These are phyloP conservation scores for Elsinoe fawcettii DNA, from an alignment of 2,329 filamentous ascomycete species.

Conservation along the genomic window DNA sequence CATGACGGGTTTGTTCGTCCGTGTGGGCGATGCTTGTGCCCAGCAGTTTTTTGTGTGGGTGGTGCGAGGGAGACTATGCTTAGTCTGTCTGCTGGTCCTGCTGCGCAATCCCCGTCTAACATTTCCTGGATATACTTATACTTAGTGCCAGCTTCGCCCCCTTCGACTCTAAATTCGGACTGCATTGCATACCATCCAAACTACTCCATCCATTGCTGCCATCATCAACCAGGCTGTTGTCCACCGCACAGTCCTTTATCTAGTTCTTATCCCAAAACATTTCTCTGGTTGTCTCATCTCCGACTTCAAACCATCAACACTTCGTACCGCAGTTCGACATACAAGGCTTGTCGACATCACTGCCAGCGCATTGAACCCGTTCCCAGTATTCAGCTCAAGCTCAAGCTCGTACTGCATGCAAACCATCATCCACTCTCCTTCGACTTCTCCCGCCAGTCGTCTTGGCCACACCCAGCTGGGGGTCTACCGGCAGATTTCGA, in stretches of 20 bases:
- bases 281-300: constrained; percentile 2
- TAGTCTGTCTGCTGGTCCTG: constrained; percentile 12
- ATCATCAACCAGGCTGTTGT: not conserved
- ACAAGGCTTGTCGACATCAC: not conserved
- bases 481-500: constrained; percentile 7
- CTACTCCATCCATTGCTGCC: not conserved
- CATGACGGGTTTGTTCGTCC: constrained; percentile 6
- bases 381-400: not conserved
- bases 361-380: constrained; percentile 5
- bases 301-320: not conserved
- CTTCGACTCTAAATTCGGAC: constrained; percentile 12
- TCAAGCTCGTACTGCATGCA: constrained; percentile 4
- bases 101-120: constrained; percentile 11
- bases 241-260: not conserved
- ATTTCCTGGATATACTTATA: constrained; percentile 15
- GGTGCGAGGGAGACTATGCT: constrained; percentile 7
- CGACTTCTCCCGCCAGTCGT: not conserved
- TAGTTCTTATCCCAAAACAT: not conserved
- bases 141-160: constrained; percentile 15
- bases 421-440: not conserved
- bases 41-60: constrained; percentile 5
- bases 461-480: constrained; percentile 6
- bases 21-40: not conserved
- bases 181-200: constrained; percentile 10
- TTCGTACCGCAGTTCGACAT: not conserved